These are phyloP conservation scores for Talaromyces sp. DNA, from an alignment of 2,329 filamentous ascomycete species.

Conservation along the genomic window DNA sequence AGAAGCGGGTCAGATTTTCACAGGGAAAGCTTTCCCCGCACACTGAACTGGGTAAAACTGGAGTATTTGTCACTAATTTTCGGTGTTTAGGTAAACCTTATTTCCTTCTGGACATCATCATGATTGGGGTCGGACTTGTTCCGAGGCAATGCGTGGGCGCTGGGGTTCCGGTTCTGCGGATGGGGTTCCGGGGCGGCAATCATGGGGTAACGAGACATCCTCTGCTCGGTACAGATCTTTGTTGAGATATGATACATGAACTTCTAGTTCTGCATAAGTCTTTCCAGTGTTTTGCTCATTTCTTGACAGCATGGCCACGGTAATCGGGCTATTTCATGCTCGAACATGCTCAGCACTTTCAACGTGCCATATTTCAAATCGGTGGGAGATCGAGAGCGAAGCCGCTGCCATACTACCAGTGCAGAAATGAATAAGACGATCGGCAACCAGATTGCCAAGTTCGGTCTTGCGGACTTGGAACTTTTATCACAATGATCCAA, in stretches of 20 bases:
- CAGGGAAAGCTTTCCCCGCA: background rate
- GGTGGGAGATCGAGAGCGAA: background rate
- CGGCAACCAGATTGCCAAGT: background rate
- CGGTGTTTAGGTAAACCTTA: no score
- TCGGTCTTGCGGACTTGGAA: background rate
- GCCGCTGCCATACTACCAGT: background rate
- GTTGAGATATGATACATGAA: background rate
- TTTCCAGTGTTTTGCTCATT: background rate
- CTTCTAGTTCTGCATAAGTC: background rate
- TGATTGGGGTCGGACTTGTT: background rate
- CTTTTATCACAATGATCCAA: background rate
- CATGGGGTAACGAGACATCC: background rate
- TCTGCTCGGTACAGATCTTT: background rate
- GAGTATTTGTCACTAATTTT: background rate
- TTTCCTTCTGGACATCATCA: background rate
- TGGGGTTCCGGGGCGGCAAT: background rate
- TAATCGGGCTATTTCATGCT: background rate
- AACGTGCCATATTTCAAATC: background rate
- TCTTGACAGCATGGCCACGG: background rate
- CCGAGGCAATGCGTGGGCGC: background rate
- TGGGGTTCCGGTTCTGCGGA: background rate
- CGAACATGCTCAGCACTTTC: background rate
- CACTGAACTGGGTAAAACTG: background rate
- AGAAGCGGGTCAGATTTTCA: background rate
- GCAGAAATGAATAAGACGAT: background rate